phyloP scores from a whole-genome alignment of 805 yeast genomes.

The Myxozyma mucilagina region DNA sequence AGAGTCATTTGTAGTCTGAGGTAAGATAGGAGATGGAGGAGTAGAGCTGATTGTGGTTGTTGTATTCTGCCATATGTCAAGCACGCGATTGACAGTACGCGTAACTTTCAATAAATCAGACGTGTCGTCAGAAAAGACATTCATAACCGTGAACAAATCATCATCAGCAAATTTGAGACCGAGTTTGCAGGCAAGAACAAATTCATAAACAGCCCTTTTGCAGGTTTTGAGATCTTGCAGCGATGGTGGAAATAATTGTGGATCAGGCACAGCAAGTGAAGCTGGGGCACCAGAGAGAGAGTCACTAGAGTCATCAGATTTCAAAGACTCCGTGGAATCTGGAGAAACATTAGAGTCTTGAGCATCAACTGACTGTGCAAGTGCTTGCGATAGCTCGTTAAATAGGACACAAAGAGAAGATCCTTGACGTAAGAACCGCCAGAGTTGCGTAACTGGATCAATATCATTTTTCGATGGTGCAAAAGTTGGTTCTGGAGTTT shows the following conservation, averaged over 20 bases:
- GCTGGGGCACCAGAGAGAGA: not conserved
- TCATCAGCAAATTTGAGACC: constrained; percentile 70
- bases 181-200: constrained; percentile 79
- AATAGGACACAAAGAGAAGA: constrained; percentile 85
- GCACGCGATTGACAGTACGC: constrained; percentile 65
- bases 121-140: constrained; percentile 81
- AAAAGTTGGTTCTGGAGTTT: constrained; percentile 48
- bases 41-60: too few species aligned
- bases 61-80: constrained; percentile 45
- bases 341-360: not conserved
- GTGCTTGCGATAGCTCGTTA: constrained; percentile 58
- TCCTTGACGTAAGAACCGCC: constrained; percentile 88
- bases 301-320: not conserved
- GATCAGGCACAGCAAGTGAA: constrained; percentile 16
- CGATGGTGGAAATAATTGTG: constrained; percentile 51
- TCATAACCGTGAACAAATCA: constrained; percentile 83
- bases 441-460: constrained; percentile 90
- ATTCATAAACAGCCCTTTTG: constrained; percentile 86
- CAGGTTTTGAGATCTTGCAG: constrained; percentile 80
- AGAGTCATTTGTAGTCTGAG: not conserved
- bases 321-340: not conserved
- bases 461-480: constrained; percentile 55
- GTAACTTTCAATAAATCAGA: constrained; percentile 74
- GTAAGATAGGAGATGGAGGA: not conserved
- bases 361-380: constrained; percentile 46